These are phyloP conservation scores for Rhynchosporium secalis DNA, from an alignment of 2,329 filamentous ascomycete species.

Conservation along the genomic window DNA sequence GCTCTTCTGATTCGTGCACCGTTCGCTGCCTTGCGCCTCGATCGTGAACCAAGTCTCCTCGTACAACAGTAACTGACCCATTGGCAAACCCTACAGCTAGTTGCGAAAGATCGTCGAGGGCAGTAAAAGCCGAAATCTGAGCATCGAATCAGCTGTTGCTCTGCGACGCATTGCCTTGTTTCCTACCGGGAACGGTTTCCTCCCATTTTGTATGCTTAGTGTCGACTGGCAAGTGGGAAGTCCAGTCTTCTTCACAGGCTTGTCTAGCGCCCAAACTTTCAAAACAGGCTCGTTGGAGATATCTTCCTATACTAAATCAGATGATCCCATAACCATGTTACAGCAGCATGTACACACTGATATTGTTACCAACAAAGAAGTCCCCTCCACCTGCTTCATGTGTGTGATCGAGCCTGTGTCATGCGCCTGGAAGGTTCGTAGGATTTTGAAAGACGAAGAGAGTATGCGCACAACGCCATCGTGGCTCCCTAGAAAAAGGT, in stretches of 20 bases:
- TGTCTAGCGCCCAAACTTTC: constrained; percentile 98
- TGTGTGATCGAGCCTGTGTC: constrained; percentile 79
- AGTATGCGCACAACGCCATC: constrained; percentile 88
- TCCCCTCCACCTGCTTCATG: constrained; percentile 88
- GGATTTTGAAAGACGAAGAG: constrained; percentile 81
- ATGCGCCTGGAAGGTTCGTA: constrained; percentile 84
- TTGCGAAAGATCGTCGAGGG: constrained; percentile 85
- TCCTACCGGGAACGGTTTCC: constrained; percentile 85
- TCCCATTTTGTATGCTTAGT: constrained; percentile 81
- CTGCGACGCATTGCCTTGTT: not conserved
- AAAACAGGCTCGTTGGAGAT: constrained; percentile 82
- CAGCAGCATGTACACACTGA: constrained; percentile 48
- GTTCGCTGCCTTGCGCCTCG: constrained; percentile 91
- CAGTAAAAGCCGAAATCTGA: constrained; percentile 83
- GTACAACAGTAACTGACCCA: constrained; percentile 87
- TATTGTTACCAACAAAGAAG: constrained; percentile 80
- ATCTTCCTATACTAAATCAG: constrained; percentile 65
- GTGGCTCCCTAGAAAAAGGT: constrained; percentile 82
- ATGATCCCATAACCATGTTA: constrained; percentile 14
- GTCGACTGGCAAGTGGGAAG: constrained; percentile 85
- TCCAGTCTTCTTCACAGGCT: constrained; percentile 90
- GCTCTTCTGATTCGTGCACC: constrained; percentile 95
- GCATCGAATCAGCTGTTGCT: not conserved
- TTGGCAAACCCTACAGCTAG: constrained; percentile 95
- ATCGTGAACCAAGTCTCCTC: constrained; percentile 93